Base-by-base conservation (phyloP, 306 rosid genomes). In the Parietaria judaica region DNA sequence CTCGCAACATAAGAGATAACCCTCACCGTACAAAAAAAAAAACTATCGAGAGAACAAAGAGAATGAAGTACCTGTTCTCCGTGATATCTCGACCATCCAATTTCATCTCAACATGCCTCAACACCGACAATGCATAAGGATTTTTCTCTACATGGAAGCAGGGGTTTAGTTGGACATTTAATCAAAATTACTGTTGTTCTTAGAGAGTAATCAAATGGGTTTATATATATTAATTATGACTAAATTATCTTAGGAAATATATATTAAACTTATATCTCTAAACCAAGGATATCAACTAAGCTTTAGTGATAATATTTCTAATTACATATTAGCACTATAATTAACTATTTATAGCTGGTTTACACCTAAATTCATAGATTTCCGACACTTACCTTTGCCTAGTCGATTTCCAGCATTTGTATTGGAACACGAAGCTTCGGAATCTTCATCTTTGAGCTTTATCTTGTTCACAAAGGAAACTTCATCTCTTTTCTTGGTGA, bases 41-140 rank as follows among this genome's bases (percentile, higher is more conserved):
- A 72, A 59, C 61, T 46, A 23, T 36, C 51, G n/a, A 63, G 64
- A 78, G 48, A 69, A 68, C 54, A 51, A 64, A 63, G 70, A 55
- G 46, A 54, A 63, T 58, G 23, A 62, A 6, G 14, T 73, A 87
- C 97, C 97, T 85, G 87, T 74, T 72, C 15, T 83, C 91, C 31
- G 81, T 75, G 68, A 85, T 80, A 72, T 90, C 96, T 69, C 61
- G 79, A 58, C 96, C 97, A 51, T 83, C 88, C 63, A 90, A 85
- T 73, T 90, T 90, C 96, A 85, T 79, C 83, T 87, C 96, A 70
- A 90, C 85, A 71, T 79, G 84, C 81, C 81, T 80, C 77, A 90
- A 68, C 60, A 90, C 83, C 0, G 90, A 85, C 81, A 81, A 66
- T 60, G 97, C 97, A 71, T 85, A 87, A 56, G 86, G 84, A 72